phyloP scores from a whole-genome alignment of 2,329 filamentous ascomycete genomes.

The Fusarium sp. region DNA sequence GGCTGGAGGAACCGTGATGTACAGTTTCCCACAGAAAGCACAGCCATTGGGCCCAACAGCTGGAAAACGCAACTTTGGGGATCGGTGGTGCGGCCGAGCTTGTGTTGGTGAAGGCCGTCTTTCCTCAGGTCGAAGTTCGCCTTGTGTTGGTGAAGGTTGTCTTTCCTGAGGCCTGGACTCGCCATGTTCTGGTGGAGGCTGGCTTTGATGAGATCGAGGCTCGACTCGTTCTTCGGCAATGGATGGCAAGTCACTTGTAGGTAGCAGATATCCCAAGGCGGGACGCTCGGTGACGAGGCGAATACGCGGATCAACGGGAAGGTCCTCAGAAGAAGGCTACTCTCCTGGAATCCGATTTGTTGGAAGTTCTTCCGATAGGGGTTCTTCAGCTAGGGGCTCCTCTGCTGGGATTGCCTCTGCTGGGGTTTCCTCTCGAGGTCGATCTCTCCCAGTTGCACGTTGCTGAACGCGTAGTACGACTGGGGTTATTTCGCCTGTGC shows the following conservation, averaged over 20 bases:
- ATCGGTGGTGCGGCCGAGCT: not conserved
- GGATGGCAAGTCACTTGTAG: not conserved
- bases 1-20: not conserved
- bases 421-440: not conserved
- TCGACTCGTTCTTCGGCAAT: not conserved
- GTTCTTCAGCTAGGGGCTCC: not conserved
- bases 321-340: not conserved
- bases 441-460: not conserved
- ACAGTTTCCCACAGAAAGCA: conserved; percentile 4
- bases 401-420: not conserved
- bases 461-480: not conserved
- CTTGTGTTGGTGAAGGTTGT: not conserved
- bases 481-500: not conserved
- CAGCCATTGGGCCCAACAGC: not conserved
- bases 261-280: not conserved
- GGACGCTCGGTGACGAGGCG: not conserved
- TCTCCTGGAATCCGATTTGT: not conserved
- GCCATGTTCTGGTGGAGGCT: not conserved
- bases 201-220: not conserved
- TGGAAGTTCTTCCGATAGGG: not conserved
- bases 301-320: not conserved
- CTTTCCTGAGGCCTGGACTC: not conserved
- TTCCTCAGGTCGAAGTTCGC: not conserved
- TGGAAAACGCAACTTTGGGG: not conserved
- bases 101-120: not conserved